phyloP scores from a whole-genome alignment of 164 flowering plant genomes.

The Chloranthus sessilifolius region DNA sequence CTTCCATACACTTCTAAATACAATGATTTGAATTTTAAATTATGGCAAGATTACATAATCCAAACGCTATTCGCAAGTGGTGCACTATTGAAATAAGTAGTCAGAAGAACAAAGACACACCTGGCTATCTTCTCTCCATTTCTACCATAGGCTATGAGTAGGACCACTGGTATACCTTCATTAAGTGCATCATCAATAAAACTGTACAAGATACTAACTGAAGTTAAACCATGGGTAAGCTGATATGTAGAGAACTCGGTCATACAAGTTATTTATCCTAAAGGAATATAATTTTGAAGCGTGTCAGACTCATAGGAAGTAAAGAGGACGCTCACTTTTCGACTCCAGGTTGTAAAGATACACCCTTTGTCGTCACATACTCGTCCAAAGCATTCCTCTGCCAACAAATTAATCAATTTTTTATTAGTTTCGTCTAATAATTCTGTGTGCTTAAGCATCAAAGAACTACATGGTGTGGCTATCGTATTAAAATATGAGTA shows the following conservation, averaged over 20 bases:
- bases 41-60: no score
- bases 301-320: neutral
- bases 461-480: no score
- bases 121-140: slow-evolving; percentile 70
- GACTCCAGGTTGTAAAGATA: slow-evolving; percentile 79
- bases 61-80: no score
- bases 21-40: no score
- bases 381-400: slow-evolving; percentile 88
- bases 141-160: slow-evolving; percentile 60
- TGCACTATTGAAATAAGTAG: no score
- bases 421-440: slow-evolving; percentile 5
- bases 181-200: slow-evolving; percentile 73
- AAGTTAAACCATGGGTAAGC: neutral
- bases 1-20: no score
- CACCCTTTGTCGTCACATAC: slow-evolving; percentile 38
- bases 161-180: slow-evolving; percentile 60
- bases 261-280: neutral
- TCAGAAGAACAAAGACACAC: slow-evolving; percentile 29
- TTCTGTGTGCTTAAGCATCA: neutral
- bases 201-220: slow-evolving; percentile 29
- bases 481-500: no score
- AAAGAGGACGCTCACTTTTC: slow-evolving; percentile 50
- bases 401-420: slow-evolving; percentile 21
- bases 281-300: neutral
- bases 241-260: neutral